A percentile compares a stretch with the other conserved stretches of the same genome.
These are phyloP conservation scores for Lagenidium giganteum DNA, from an alignment of 352 stramenopile species.

Conservation along the genomic window DNA sequence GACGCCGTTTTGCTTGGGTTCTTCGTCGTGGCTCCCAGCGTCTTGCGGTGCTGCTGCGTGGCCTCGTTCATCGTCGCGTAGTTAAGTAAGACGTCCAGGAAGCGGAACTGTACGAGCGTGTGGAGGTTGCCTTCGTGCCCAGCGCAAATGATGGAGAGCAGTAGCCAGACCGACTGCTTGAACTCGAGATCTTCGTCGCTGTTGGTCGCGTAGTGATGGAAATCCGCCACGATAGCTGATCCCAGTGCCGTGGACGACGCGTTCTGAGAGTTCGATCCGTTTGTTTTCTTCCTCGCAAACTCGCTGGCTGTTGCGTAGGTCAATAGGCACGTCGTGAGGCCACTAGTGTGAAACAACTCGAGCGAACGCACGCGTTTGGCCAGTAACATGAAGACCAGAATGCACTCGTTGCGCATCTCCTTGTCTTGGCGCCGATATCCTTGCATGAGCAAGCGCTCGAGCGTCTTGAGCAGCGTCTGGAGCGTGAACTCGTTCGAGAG, in stretches of 20 bases:
- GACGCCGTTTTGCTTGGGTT: neutral
- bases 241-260: neutral
- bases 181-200: slow-evolving; percentile 78
- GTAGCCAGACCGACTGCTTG: slow-evolving; percentile 71
- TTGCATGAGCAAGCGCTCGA: slow-evolving; percentile 48
- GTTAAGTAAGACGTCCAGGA: slow-evolving; percentile 50
- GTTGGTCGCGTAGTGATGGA: slow-evolving; percentile 58
- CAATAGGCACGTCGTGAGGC: slow-evolving; percentile 51
- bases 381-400: slow-evolving; percentile 66
- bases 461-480: slow-evolving; percentile 42
- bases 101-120: slow-evolving; percentile 64
- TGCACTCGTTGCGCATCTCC: slow-evolving; percentile 67
- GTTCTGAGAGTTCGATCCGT: neutral
- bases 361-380: slow-evolving; percentile 36
- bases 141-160: slow-evolving; percentile 47
- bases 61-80: slow-evolving; percentile 29
- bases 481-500: slow-evolving; percentile 56
- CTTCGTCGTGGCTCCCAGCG: slow-evolving; percentile 1
- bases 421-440: slow-evolving; percentile 75
- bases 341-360: slow-evolving; percentile 52
- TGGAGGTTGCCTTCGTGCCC: slow-evolving; percentile 45
- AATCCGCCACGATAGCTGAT: slow-evolving; percentile 43
- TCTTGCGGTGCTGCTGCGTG: neutral
- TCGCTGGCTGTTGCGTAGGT: slow-evolving; percentile 60
- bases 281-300: slow-evolving; percentile 14